Evolutionary conservation across 306 rosid genomes (phyloP).

Genomic region (Glycyrrhiza uralensis): DNA sequence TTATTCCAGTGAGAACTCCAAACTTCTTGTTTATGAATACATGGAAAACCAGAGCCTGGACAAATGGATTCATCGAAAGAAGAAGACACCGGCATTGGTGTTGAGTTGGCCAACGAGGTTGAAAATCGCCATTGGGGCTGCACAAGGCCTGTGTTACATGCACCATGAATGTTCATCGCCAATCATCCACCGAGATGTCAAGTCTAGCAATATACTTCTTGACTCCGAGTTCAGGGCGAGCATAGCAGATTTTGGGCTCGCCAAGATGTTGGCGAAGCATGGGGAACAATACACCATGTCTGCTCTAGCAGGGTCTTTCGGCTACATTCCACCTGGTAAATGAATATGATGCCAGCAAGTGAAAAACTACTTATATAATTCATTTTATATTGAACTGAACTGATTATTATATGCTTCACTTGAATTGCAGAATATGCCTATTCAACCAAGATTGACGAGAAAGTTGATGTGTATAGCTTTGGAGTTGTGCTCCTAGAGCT

Average conservation of each 20-base stretch:
- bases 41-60: conserved; percentile 80
- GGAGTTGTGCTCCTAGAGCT: conserved; percentile 90
- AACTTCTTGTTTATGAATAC: conserved; percentile 85
- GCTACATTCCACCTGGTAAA: conserved; percentile 91
- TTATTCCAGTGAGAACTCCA: conserved; percentile 63
- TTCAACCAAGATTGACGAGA: conserved; percentile 62
- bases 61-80: conserved; percentile 66
- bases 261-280: conserved; percentile 56
- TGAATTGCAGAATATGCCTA: conserved; percentile 67
- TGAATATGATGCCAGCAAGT: not conserved
- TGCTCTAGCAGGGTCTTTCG: conserved; percentile 75
- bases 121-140: conserved; percentile 77
- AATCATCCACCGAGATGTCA: conserved; percentile 80
- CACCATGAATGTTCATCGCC: conserved; percentile 83
- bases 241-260: conserved; percentile 93
- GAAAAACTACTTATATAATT: not conserved
- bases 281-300: conserved; percentile 55
- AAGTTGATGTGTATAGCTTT: conserved; percentile 74
- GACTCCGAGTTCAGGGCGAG: conserved; percentile 71
- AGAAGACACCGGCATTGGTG: conserved; percentile 26
- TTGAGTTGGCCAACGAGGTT: conserved; percentile 78
- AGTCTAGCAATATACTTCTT: conserved; percentile 82
- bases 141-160: conserved; percentile 82
- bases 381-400: not conserved
- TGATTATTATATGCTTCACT: not conserved